Evolutionary conservation across 306 rosid species (phyloP), one percentile per base, ranked within the genome.

Genomic region (Lotus japonicus): DNA sequence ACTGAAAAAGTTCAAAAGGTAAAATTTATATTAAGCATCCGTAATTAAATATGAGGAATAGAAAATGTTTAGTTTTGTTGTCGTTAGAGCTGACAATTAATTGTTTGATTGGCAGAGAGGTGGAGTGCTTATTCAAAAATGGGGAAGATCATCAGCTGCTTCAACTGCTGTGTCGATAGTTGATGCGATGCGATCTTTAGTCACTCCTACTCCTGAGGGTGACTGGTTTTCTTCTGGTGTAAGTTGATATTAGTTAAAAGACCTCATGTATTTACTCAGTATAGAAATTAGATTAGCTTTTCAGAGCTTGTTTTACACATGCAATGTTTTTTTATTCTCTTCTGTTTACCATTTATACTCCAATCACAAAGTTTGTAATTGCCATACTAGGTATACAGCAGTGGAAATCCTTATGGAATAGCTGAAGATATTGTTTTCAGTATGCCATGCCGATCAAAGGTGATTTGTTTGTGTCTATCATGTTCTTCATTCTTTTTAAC

Each of bases 101-200:
- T 17, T 78, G 49, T 54, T 58, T 49, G 56, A 70, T 63, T 79
- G 76, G 36, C 82, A 94, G 99, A 90, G 99, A 82, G 99, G 99
- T 55, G 97, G 99, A 6, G 84, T 45, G 68, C 92, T 94, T 55
- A 94, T 90, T 58, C 9, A 90, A 64, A 94, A 94, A 77, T 94
- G 99, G 99, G 99, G 99, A 70, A 85, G 99, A 86, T 94, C 99
- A 5, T 94, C 99, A 38, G 99, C 99, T 72, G 99, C 99, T 71
- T 94, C 99, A 45, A 94, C 99, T 74, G 19, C 97, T 35, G 95
- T 88, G 43, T 94, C 99, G 2, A 80, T 90, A 59, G 95, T 78
- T 35, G 99, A 94, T 73, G 99, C 95, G 66, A 90, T 94, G 1
- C 80, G 87, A 58, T 90, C 99, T 58, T 72, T 94, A 79, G 38